Evolutionary conservation across 768 basidiomycete species (phyloP), one percentile per base, ranked within the genome.

Genomic region (Boletellus ananas): DNA sequence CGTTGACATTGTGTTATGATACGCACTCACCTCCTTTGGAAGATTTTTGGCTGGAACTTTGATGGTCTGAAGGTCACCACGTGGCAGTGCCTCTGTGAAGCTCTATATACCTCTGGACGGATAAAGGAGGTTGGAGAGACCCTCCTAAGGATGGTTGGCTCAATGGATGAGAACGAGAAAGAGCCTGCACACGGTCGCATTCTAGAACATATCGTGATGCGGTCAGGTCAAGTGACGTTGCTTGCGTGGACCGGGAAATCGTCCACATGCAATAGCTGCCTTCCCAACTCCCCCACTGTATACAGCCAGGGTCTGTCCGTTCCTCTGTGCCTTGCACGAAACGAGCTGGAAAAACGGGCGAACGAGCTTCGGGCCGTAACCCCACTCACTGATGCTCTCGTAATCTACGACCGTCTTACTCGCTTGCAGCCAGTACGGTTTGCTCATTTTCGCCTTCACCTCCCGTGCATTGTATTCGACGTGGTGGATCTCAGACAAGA

Each of bases 391-490:
- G 50, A 51, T 41, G 43, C 44, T 13, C 7, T 41, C 4, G 12
- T 51, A n/a, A 20, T 35, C 3, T 51, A 45, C 21, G 44, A 33
- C 12, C 6, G 44, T 7, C 6, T 51, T n/a, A 45, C 38, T 12
- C n/a, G 43, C 23, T 34, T 40, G 1, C 31, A 45, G 17, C 44
- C 37, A 1, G 39, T 41, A 8, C 33, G 44, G 14, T 51, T 51
- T 16, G 34, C 25, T 6, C 43, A 50, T 10, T 45, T 38, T 7
- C 49, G 33, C 18, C 43, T 50, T 1, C 37, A 33, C 20, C 36
- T 50, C 20, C 49, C 49, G 11, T 50, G 49, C 14, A 45, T 50
- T n/a, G 31, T 44, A 14, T 50, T 50, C 37, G 12, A 16, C 37
- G 36, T 40, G 29, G 34, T 4, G 12, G 25, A 17, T 4, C 29